phyloP scores from a whole-genome alignment of 2,329 filamentous ascomycete genomes.

The Stagonosporopsis vannaccii region DNA sequence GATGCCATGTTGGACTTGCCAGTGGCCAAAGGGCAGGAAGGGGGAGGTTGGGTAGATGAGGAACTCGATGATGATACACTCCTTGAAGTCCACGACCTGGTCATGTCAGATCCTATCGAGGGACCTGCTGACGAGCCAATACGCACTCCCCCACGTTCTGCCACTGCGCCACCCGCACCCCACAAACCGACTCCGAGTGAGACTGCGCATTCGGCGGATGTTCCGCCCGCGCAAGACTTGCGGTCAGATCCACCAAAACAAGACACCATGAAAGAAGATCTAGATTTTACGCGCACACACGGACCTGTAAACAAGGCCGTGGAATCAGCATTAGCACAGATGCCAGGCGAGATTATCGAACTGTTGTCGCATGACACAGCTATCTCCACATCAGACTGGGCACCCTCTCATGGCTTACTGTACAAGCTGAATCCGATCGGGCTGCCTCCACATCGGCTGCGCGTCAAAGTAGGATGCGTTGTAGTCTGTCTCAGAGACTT shows the following conservation, averaged over 20 bases:
- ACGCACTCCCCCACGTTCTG: not conserved
- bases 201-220: not conserved
- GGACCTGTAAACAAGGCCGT: constrained; percentile 40
- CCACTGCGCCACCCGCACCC: constrained; percentile 9
- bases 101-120: constrained; percentile 38
- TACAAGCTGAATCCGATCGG: constrained; percentile 44
- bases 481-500: constrained; percentile 39
- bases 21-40: constrained; percentile 1
- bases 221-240: not conserved
- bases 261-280: not conserved
- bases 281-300: constrained; percentile 36
- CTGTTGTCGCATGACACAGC: constrained; percentile 43
- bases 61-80: constrained; percentile 46
- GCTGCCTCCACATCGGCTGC: constrained; percentile 44
- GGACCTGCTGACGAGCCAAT: constrained; percentile 1
- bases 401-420: constrained; percentile 35
- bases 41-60: constrained; percentile 35
- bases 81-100: constrained; percentile 36
- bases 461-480: constrained; percentile 44
- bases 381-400: constrained; percentile 29
- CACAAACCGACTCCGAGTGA: not conserved
- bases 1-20: constrained; percentile 24
- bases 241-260: not conserved
- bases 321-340: constrained; percentile 32
- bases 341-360: constrained; percentile 42